Percentiles rank a stretch among this genome's conserved stretches.
Evolutionary conservation across 164 flowering plant genomes (phyloP).

Genomic region (Chloranthus sessilifolius): DNA sequence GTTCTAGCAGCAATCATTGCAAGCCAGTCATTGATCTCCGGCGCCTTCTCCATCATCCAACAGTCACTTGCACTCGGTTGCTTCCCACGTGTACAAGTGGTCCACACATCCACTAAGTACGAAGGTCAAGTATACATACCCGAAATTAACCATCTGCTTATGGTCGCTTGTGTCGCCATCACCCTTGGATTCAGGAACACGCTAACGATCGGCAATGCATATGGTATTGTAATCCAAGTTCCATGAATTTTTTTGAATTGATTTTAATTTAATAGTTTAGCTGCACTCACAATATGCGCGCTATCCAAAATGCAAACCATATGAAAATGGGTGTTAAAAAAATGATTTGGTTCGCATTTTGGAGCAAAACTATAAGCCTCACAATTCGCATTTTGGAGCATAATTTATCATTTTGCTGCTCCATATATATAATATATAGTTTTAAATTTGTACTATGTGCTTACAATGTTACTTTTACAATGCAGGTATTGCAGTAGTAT

Average conservation of each 20-base stretch:
- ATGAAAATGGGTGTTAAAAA: neutral
- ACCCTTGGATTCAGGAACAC: conserved; percentile 22
- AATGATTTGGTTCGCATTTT: neutral
- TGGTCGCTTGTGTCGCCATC: conserved; percentile 25
- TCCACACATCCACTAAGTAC: conserved; percentile 26
- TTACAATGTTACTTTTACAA: neutral
- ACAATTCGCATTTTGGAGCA: neutral
- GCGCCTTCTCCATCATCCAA: conserved; percentile 25
- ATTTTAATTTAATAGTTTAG: neutral
- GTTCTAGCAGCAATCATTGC: conserved; percentile 24
- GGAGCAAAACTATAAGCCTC: neutral
- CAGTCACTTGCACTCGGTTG: conserved; percentile 23
- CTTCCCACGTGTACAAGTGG: conserved; percentile 25
- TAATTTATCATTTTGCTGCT: neutral
- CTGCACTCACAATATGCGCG: neutral
- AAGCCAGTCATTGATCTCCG: conserved; percentile 27
- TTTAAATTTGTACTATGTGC: neutral
- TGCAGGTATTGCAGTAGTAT: conserved; percentile 26
- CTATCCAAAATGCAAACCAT: neutral
- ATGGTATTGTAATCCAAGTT: conserved; percentile 16
- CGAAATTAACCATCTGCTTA: conserved; percentile 27
- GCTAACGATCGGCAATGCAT: conserved; percentile 24
- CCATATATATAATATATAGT: too few species aligned
- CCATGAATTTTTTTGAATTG: neutral
- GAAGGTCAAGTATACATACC: conserved; percentile 30